These are phyloP conservation scores for Plasmodium vivax DNA, from an alignment of 169 alveolate genomes.

Conservation along the genomic window DNA sequence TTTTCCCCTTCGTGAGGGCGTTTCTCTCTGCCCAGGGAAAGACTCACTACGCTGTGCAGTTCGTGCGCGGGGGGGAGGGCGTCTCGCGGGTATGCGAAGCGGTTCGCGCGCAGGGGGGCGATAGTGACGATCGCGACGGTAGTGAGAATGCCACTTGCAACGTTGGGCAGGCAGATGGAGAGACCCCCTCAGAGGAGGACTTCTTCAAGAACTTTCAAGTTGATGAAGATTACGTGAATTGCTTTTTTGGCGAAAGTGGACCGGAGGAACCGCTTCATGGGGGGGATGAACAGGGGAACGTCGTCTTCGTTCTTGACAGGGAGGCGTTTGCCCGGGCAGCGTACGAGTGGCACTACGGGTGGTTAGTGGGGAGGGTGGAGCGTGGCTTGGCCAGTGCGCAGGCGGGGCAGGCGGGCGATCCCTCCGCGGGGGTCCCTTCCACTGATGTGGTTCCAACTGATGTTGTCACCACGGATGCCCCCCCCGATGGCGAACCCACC, in stretches of 20 bases:
- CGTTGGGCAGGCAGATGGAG: background rate
- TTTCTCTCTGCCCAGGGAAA: background rate
- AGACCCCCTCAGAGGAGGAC: background rate
- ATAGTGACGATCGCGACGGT: background rate
- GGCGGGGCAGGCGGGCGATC: background rate
- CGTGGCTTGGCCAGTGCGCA: background rate
- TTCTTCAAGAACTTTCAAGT: background rate
- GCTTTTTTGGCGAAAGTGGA: background rate
- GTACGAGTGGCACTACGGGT: background rate
- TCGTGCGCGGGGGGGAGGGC: background rate
- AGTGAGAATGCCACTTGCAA: background rate
- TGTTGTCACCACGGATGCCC: background rate
- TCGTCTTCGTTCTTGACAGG: background rate
- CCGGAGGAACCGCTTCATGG: background rate
- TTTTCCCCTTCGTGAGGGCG: constrained; percentile 12
- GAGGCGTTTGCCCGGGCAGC: background rate
- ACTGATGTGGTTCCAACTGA: background rate
- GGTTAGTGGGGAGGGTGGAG: background rate
- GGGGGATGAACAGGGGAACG: background rate
- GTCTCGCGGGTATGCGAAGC: background rate
- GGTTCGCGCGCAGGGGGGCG: background rate
- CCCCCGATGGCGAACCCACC: background rate
- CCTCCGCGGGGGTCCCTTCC: background rate
- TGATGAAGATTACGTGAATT: background rate
- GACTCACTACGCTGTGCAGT: background rate